Base-by-base conservation (phyloP, 2,329 filamentous ascomycete genomes). In the Mycosphaerelloides madeirae region DNA sequence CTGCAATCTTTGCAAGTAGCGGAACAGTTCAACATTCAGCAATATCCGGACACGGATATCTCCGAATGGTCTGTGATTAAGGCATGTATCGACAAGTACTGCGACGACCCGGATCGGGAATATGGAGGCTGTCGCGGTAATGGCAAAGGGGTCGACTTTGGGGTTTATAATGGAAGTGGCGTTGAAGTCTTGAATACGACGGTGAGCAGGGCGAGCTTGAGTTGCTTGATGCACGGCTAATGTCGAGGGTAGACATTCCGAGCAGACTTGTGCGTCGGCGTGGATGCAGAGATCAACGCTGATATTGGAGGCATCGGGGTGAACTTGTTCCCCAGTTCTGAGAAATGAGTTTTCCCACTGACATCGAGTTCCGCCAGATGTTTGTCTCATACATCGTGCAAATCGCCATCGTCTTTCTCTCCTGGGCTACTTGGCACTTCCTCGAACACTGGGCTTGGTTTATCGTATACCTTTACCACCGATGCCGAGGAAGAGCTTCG, bases 381-480 rank as follows among this genome's bases (percentile, higher is more conserved):
- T 48, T 54, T 28, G 31, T 52, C 5, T 44, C 46, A 12, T 52
- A 54, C 29, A 19, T 52, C 19, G 44, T 50, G 44, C 52, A 50
- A 18, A 44, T 45, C 28, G 25, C 28, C 15, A 44, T 48, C 25
- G 46, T 50, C 28, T 22, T 52, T 9, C 38, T 34, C 14, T 41
- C 41, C 4, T 52, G 49, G 44, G 12, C 41, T 3, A 18, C 39
- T 13, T 52, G 39, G 37, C 52, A 54, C 34, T 29, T 41, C n/a
- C 38, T 41, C 25, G 31, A 49, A n/a, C 38, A 37, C 15, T 52
- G 47, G 44, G 40, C 46, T 14, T 28, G 29, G 12, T 44, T 41
- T 28, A 15, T 34, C 12, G 13, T 31, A 3, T 39, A 29, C 28
- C 12, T 12, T 13, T 29, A 15, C 14, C 13, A 19, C 29, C n/a